Evolutionary conservation across 345 rosid genomes (phyloP), one percentile per base, ranked within the genome.

Genomic region (Hibiscus tridactylites): DNA sequence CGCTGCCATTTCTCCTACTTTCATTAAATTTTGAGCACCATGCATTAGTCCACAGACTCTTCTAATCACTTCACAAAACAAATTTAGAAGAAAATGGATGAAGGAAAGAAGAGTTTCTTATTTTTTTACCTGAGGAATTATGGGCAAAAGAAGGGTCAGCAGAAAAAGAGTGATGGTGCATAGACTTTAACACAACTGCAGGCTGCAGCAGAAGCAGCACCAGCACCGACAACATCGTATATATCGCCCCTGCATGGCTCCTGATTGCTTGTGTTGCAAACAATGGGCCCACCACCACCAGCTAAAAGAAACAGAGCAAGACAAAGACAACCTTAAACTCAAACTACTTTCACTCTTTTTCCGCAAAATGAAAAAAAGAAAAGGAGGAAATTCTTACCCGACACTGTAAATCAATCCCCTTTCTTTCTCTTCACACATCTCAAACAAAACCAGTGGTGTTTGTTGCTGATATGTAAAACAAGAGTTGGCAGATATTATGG

Each of bases 1-100:
- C 70, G 78, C 83, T 76, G 79, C 75, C 83, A 83, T 85, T 72
- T 79, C 90, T 74, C 83, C 88, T 87, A 62, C 58, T 75, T 47
- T 21, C 17, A 37, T 58, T n/a, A 65, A 57, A 24, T 21, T 21
- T 68, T 31, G n/a, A 73, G 62, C 60, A 76, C 68, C 62, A 60
- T 19, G 24, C 24, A 21, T 21, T 21, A 21, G 24, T 21, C 24
- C 24, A 21, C 24, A 21, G 24, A 21, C 24, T 21, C 24, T 21
- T 21, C 24, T 21, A 21, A 21, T 21, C 24, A 21, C 24, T 21
- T 21, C 24, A 21, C 24, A 21, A 21, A 21, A 21, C 24, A 21
- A 21, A 21, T 21, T 21, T 21, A 21, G 24, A 21, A 21, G 24
- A 35, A 68, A 3, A 17, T 28, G 29, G 46, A 44, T 17, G 7